Evolutionary conservation across 1,139 yeast genomes (phyloP), one percentile per base, ranked within the genome.

Genomic region (Debaryomycetaceae sp.): DNA sequence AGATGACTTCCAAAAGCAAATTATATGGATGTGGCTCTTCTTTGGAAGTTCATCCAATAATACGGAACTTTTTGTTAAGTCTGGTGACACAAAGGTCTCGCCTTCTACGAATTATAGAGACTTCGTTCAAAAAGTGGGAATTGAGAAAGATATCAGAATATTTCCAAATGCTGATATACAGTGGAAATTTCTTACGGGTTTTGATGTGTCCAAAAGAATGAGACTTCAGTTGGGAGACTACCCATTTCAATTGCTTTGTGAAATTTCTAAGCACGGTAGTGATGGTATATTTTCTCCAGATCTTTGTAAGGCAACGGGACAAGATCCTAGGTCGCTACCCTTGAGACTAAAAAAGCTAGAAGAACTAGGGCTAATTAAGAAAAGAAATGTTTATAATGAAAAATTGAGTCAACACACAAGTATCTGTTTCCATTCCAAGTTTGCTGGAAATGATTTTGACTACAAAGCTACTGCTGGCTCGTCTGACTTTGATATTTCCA

Each of bases 241-340:
- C 43, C 76, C 78, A 1, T 72, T 69, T 45, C 70, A 69, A 48
- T 58, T 74, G 37, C 51, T 74, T 20, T 65, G 72, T 52, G 78
- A 70, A 39, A 71, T 85, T 42, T 86, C 89, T 0, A 76, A 72
- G 48, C 59, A 76, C 36, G 82, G 81, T 22, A 64, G 70, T 0
- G 54, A 60, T 1, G 93, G 93, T 8, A 76, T 84, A 9, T 72
- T 77, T 46, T 77, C 90, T 0, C 68, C 80, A 31, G 80, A 79
- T 27, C 64, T 85, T 47, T 76, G 81, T 5, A 68, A 69, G 37
- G 69, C 66, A 13, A 79, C 89, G 0, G 78, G 77, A 6, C 93
- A 85, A 60, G 93, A 85, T 55, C 79, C 84, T n/a, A 70, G 91
- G 49, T 83, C 90, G 44, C 66, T 84, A 37, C 82, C 90, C 0